Conservation (phyloP, 2,329 filamentous ascomycete genomes). For the Amylocarpus encephaloides region DNA sequence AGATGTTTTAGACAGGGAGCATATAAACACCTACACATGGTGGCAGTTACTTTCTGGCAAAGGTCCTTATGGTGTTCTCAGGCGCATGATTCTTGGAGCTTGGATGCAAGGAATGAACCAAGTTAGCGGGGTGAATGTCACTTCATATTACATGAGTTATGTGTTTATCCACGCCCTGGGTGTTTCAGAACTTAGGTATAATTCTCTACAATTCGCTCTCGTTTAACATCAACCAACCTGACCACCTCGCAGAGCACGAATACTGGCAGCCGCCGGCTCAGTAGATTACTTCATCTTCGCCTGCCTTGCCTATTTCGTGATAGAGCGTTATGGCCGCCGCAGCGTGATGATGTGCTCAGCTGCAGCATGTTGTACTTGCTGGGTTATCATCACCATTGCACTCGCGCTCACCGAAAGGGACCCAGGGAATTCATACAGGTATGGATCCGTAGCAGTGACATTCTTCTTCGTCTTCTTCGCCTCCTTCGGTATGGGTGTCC, state of each 20-base stretch:
- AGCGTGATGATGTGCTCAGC: conserved; percentile 36
- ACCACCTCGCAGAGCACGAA: conserved; percentile 31
- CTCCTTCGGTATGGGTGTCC: conserved; percentile 41
- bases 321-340: conserved; percentile 36
- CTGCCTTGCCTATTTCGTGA: conserved; percentile 31
- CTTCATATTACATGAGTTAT: conserved; percentile 34
- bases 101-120: conserved; percentile 46
- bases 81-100: conserved; percentile 41
- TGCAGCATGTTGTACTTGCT: conserved; percentile 37
- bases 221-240: neutral
- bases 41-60: conserved; percentile 37
- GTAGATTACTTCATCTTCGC: conserved; percentile 42
- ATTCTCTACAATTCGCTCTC: neutral
- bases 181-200: conserved; percentile 24
- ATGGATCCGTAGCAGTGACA: conserved; percentile 41
- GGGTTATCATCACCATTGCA: conserved; percentile 33
- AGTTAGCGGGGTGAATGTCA: conserved; percentile 36
- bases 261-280: conserved; percentile 40
- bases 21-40: conserved; percentile 34
- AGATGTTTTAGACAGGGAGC: conserved; percentile 37
- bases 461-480: conserved; percentile 48
- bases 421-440: conserved; percentile 33
- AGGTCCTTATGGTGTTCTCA: conserved; percentile 38
- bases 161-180: conserved; percentile 39
- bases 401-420: conserved; percentile 23